Evolutionary conservation across 495 filamentous ascomycete genomes (phyloP).

Genomic region (Penicillium waksmanii): DNA sequence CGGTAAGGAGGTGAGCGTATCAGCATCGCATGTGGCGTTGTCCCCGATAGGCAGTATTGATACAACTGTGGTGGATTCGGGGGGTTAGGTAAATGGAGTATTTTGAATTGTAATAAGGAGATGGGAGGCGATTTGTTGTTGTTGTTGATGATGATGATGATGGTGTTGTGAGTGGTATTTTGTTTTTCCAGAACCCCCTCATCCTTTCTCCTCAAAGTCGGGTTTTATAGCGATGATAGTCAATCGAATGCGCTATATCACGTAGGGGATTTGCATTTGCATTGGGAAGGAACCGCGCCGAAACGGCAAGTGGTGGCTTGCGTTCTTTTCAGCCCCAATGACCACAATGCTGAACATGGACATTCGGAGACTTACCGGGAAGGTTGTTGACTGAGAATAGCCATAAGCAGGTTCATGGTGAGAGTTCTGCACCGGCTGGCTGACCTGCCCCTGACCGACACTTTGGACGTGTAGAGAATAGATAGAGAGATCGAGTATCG

Average conservation of each 20-base stretch:
- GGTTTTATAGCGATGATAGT: neutral
- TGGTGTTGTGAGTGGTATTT: too few species aligned
- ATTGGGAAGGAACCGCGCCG: neutral
- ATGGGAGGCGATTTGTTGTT: too few species aligned
- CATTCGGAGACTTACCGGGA: neutral
- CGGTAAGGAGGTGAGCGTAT: constrained; percentile 16
- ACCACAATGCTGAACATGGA: neutral
- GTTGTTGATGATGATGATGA: too few species aligned
- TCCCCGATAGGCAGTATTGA: constrained; percentile 1
- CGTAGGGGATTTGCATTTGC: neutral
- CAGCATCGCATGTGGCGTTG: constrained; percentile 10
- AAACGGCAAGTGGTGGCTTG: constrained; percentile 3
- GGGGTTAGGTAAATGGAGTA: too few species aligned
- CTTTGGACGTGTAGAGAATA: constrained; percentile 1
- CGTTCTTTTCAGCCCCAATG: constrained; percentile 11
- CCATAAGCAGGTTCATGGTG: neutral
- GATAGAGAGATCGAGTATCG: neutral
- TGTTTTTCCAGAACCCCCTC: too few species aligned
- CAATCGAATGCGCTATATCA: neutral
- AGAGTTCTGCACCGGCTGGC: constrained; percentile 1
- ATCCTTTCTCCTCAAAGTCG: too few species aligned
- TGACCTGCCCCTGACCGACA: constrained; percentile 19
- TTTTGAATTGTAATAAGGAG: too few species aligned
- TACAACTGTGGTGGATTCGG: neutral
- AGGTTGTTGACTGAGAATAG: neutral